Conservation (phyloP, 352 stramenopile species). For the Globisporangium paddicum region DNA sequence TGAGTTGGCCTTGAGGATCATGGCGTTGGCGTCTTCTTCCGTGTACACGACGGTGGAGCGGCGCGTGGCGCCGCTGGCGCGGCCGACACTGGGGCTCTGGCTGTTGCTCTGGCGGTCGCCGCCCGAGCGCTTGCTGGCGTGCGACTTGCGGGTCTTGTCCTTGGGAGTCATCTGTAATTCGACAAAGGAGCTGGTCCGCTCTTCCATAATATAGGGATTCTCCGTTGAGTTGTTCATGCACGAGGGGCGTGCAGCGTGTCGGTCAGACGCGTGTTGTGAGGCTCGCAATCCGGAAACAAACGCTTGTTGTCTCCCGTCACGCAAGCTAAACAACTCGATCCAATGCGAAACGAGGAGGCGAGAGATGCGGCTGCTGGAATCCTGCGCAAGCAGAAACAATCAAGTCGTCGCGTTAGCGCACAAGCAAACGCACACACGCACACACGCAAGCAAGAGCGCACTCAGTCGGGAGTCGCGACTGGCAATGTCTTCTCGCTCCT, state of each 20-base stretch:
- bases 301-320: not conserved
- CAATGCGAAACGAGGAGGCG: not conserved
- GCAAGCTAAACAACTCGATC: slow-evolving; percentile 1
- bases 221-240: slow-evolving; percentile 1
- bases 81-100: slow-evolving; percentile 16
- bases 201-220: slow-evolving; percentile 30
- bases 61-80: slow-evolving; percentile 10
- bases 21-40: slow-evolving; percentile 56
- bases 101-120: slow-evolving; percentile 21
- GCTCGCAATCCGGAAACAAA: slow-evolving; percentile 1
- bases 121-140: slow-evolving; percentile 19
- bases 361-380: not conserved
- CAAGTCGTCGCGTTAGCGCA: not conserved
- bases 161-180: slow-evolving; percentile 17
- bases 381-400: not conserved
- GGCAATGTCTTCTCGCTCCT: not conserved
- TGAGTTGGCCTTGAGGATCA: slow-evolving; percentile 61
- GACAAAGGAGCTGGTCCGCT: slow-evolving; percentile 49
- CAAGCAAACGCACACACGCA: not conserved
- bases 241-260: not conserved
- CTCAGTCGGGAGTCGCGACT: not conserved
- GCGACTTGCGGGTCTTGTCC: slow-evolving; percentile 17
- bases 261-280: not conserved
- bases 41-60: slow-evolving; percentile 28
- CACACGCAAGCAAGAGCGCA: not conserved